These are phyloP conservation scores for Wickerhamomyces sp. DNA, from an alignment of 1,139 yeast species.

Conservation along the genomic window DNA sequence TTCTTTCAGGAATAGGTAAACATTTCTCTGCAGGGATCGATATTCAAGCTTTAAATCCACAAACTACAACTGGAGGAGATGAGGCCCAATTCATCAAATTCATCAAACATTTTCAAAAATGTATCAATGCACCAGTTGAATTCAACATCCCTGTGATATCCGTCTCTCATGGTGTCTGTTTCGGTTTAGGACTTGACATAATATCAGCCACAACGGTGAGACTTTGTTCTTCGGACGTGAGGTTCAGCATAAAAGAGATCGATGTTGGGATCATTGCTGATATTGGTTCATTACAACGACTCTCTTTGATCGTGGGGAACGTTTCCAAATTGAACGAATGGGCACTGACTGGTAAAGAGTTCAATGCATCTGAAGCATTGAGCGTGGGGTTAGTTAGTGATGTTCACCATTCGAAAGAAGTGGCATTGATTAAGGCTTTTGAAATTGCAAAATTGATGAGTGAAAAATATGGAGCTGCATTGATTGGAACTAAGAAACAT, in stretches of 20 bases:
- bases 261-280: conserved; percentile 76
- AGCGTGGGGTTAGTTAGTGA: conserved; percentile 50
- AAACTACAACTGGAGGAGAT: neutral
- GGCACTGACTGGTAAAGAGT: conserved; percentile 59
- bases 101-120: conserved; percentile 53
- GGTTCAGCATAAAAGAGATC: conserved; percentile 63
- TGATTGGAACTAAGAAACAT: conserved; percentile 59
- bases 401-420: conserved; percentile 41
- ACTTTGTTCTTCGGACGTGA: conserved; percentile 47
- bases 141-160: conserved; percentile 34
- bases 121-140: conserved; percentile 43
- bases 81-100: neutral
- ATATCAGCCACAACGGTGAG: conserved; percentile 56
- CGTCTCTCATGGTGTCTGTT: conserved; percentile 40
- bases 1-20: conserved; percentile 52
- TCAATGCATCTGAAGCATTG: conserved; percentile 51
- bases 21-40: conserved; percentile 69
- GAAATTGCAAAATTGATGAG: conserved; percentile 49
- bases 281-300: conserved; percentile 70
- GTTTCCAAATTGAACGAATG: conserved; percentile 56
- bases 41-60: conserved; percentile 27
- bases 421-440: conserved; percentile 46
- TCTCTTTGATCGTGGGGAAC: conserved; percentile 52
- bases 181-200: conserved; percentile 69
- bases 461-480: conserved; percentile 50